Percentiles rank a stretch among this genome's conserved stretches.
Evolutionary conservation across 169 alveolate genomes (phyloP).

Genomic region (Cryptosporidium sp.): DNA sequence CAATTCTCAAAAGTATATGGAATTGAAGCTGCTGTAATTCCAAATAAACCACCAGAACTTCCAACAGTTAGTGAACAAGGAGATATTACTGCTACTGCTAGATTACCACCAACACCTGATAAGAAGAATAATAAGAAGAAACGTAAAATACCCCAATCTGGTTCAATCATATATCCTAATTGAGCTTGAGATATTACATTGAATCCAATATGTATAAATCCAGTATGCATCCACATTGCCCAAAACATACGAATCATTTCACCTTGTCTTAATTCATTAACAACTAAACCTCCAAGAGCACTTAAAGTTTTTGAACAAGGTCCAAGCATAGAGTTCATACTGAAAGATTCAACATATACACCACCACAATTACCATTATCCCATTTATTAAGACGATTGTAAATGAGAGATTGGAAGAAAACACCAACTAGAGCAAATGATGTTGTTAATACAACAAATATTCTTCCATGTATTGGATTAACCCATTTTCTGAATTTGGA

Average conservation of each 20-base stretch:
- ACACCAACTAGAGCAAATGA: constrained; percentile 73
- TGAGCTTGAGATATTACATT: constrained; percentile 88
- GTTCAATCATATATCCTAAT: constrained; percentile 89
- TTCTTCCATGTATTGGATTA: constrained; percentile 73
- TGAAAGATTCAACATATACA: constrained; percentile 64
- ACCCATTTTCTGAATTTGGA: constrained; percentile 58
- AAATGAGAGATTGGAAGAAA: constrained; percentile 60
- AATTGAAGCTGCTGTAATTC: constrained; percentile 89
- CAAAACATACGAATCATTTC: constrained; percentile 87
- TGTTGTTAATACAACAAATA: constrained; percentile 63
- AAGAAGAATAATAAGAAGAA: constrained; percentile 82
- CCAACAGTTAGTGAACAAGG: constrained; percentile 91
- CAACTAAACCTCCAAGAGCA: constrained; percentile 76
- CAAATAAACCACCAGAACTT: constrained; percentile 90
- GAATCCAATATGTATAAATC: constrained; percentile 85
- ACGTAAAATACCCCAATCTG: constrained; percentile 91
- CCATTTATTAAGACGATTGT: constrained; percentile 66
- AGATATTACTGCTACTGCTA: constrained; percentile 85
- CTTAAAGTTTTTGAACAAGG: constrained; percentile 63
- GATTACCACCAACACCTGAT: constrained; percentile 87
- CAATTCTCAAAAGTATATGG: constrained; percentile 81
- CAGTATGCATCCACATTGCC: constrained; percentile 88
- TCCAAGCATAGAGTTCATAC: constrained; percentile 63
- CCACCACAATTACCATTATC: constrained; percentile 56
- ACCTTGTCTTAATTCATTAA: constrained; percentile 78